Conservation (phyloP, 2,329 filamentous ascomycete genomes). For the Verticillium dahliae region DNA sequence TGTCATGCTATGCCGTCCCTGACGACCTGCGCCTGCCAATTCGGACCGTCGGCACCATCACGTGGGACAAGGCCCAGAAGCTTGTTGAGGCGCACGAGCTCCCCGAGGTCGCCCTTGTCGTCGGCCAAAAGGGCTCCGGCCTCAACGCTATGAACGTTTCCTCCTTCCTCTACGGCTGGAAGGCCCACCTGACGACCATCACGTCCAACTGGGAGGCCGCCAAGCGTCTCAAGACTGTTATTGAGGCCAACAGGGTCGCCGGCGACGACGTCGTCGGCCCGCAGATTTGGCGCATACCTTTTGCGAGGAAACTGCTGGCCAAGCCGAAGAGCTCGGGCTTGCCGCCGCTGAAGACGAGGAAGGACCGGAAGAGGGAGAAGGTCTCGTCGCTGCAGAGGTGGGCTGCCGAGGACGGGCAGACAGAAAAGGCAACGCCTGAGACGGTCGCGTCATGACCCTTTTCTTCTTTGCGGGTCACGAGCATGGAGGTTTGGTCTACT, state of each 20-base stretch:
- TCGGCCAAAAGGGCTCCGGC: conserved; percentile 18
- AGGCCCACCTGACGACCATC: conserved; percentile 22
- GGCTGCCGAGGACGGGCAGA: background rate
- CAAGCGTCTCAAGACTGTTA: conserved; percentile 8
- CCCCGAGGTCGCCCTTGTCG: conserved; percentile 25
- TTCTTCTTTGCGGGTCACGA: background rate
- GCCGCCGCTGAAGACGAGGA: conserved; percentile 5
- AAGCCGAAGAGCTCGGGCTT: conserved; percentile 1
- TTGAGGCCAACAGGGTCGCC: conserved; percentile 5
- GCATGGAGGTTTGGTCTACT: background rate
- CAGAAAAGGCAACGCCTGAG: background rate
- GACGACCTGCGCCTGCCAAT: conserved; percentile 26
- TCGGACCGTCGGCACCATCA: conserved; percentile 17
- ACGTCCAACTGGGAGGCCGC: conserved; percentile 32
- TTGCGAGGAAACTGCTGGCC: conserved; percentile 10
- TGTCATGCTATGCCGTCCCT: conserved; percentile 25
- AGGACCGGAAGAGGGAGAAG: conserved; percentile 9
- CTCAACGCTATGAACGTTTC: conserved; percentile 30
- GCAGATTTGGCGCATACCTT: conserved; percentile 11
- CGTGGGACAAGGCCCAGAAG: conserved; percentile 17
- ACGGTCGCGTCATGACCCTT: background rate
- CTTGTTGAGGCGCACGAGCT: conserved; percentile 21
- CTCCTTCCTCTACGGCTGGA: conserved; percentile 34
- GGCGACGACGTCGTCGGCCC: conserved; percentile 5
- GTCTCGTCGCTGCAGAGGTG: conserved; percentile 3